Evolutionary conservation across 78 protist species (phyloP).

Genomic region (Cyanophora paradoxa): DNA sequence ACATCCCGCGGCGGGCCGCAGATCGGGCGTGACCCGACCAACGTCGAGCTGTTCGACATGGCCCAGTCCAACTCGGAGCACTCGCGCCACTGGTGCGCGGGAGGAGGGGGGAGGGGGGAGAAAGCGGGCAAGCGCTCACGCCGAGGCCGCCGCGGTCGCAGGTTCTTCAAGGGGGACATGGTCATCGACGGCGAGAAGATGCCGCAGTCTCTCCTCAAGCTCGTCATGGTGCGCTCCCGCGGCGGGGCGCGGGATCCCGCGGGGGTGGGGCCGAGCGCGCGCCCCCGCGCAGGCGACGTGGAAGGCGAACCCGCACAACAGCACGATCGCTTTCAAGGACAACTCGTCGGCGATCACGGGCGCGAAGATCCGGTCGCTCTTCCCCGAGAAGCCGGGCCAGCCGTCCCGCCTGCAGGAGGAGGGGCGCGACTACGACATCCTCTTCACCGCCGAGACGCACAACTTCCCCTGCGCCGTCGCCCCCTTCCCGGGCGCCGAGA

Average conservation of each 20-base stretch:
- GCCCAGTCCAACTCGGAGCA: constrained; percentile 65
- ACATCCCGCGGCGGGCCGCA: neutral
- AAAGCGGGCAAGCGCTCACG: no score
- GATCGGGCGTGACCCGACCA: constrained; percentile 69
- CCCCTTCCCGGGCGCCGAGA: constrained; percentile 84
- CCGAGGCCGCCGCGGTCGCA: no score
- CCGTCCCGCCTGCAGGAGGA: neutral
- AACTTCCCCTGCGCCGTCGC: constrained; percentile 71
- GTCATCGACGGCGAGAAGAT: constrained; percentile 8
- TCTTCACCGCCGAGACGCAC: constrained; percentile 92
- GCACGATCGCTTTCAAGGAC: constrained; percentile 77
- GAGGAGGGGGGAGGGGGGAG: no score
- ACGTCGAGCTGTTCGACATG: constrained; percentile 80
- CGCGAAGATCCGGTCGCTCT: neutral
- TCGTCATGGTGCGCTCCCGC: neutral
- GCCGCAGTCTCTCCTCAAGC: constrained; percentile 20
- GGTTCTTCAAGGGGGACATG: constrained; percentile 29
- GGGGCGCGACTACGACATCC: constrained; percentile 28
- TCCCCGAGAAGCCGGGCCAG: constrained; percentile 1
- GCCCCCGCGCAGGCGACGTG: constrained; percentile 52
- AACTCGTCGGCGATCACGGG: constrained; percentile 73
- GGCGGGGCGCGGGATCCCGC: no score
- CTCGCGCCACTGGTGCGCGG: constrained; percentile 53
- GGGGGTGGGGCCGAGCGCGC: no score
- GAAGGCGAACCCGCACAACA: constrained; percentile 24